A percentile compares a stretch with the other conserved stretches of the same genome.
Evolutionary conservation across 2,329 filamentous ascomycete species (phyloP).

Genomic region (Magnaporthiopsis rhizophila): DNA sequence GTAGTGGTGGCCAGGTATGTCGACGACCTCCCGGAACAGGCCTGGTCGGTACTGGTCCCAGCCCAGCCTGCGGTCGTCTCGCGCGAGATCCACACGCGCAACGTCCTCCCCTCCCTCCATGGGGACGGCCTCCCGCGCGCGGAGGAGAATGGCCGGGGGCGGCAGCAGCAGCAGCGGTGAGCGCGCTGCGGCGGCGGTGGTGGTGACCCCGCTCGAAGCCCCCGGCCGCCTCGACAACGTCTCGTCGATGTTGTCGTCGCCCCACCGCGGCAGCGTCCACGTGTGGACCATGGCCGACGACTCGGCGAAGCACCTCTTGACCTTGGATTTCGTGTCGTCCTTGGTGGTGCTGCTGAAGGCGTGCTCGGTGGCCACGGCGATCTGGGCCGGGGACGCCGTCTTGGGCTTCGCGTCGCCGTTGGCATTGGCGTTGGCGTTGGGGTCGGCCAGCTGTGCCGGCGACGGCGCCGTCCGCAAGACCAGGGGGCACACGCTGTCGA

Average conservation of each 20-base stretch:
- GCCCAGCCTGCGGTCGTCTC: constrained; percentile 34
- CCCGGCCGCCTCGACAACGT: neutral
- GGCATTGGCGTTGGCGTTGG: no score
- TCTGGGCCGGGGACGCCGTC: constrained; percentile 9
- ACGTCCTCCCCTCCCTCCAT: constrained; percentile 18
- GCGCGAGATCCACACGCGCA: constrained; percentile 33
- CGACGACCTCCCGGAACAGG: constrained; percentile 36
- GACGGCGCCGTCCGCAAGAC: neutral
- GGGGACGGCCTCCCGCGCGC: constrained; percentile 33
- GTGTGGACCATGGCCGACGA: constrained; percentile 29
- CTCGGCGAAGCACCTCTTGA: constrained; percentile 32
- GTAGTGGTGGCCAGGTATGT: constrained; percentile 45
- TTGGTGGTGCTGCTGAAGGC: constrained; percentile 15
- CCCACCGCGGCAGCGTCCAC: constrained; percentile 29
- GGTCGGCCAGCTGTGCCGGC: neutral
- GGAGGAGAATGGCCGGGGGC: constrained; percentile 37
- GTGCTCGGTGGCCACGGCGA: constrained; percentile 6
- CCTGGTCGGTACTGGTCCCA: constrained; percentile 39
- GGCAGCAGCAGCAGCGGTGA: constrained; percentile 14
- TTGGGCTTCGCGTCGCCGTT: constrained; percentile 22
- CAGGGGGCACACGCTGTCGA: constrained; percentile 38
- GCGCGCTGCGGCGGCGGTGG: neutral
- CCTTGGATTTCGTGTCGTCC: constrained; percentile 19
- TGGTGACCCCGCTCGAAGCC: neutral
- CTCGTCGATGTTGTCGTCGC: neutral